Evolutionary conservation across 2,329 filamentous ascomycete genomes (phyloP), one percentile per base, ranked within the genome.

Genomic region (Fusarium tupiense): DNA sequence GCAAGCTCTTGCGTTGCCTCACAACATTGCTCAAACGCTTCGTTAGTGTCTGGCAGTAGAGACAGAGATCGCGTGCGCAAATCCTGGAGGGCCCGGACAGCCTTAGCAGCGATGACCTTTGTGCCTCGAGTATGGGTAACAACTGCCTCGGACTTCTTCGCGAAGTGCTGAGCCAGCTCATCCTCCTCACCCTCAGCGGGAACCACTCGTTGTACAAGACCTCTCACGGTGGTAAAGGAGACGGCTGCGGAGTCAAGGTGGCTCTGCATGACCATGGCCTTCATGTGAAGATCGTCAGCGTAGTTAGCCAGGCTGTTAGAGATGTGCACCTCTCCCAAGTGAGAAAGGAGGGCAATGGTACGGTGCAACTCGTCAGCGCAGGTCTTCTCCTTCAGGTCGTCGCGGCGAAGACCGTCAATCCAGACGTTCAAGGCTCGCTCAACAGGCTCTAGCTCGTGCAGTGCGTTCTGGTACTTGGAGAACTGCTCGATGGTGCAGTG

Each of bases 401-500:
- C 95, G 60, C 91, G 91, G 73, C 94, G 92, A 62, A 98, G 82
- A 11, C 91, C 91, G 73, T 98, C 95, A 64, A 98, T 93, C 90
- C 95, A 98, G 63, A 89, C 89, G 79, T 98, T 98, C 57, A 98
- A 84, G 0, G 94, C 93, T 65, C 95, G 90, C 84, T 99, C 96
- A 17, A 98, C 94, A 2, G 95, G 94, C 80, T 98, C 94, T 58
- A 98, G 86, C 82, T 98, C 96, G 76, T 94, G 94, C 66, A 96
- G 83, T 5, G 95, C 93, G 47, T 92, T 91, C 77, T 94, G 92
- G 76, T 94, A 96, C 73, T 87, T 91, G 52, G 89, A 88, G 81
- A 98, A 98, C 67, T 94, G 90, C 54, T 94, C 91, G 3, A 93
- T 86, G 6, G 93, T 92, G 82, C 94, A 97, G 76, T 91, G 90